Evolutionary conservation across 805 yeast species (phyloP), one percentile per base, ranked within the genome.

Genomic region (Kazachstania bromeliacearum): DNA sequence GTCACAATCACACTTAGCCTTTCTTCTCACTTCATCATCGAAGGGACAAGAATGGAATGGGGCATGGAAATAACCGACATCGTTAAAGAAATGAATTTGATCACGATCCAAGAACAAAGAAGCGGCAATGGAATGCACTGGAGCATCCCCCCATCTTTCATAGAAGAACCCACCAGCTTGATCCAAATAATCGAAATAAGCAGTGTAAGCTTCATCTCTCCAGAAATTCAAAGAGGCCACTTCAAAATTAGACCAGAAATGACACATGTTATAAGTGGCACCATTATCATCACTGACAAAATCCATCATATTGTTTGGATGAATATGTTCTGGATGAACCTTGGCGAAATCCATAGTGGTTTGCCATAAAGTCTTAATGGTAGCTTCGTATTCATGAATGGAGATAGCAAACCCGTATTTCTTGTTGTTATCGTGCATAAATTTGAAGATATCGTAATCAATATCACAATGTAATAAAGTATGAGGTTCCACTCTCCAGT

Each of bases 71-170:
- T 85, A 85, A 35, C 95, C 95, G 43, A 85, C 73, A 51, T 85
- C 94, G 41, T 75, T 80, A 56, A 87, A 87, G 68, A 80, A 76
- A 53, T 85, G 94, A 34, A 85, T 63, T 52, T 78, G 66, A 42
- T 73, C 76, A 56, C 71, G 75, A 37, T 81, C 75, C 58, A 84
- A 55, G 64, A 85, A 82, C 45, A 85, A 64, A 4, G 92, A 66
- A 15, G 84, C 95, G 22, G 92, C 95, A 51, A 85, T 77, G 5
- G 94, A 81, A 60, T 85, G 95, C 34, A 85, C 79, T 24, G 95
- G 95, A 19, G 94, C 95, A 60, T 85, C 95, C 49, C 95, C 94
- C 95, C 94, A 84, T 62, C 95, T 72, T 66, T 82, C 87, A 59
- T 85, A 85, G 65, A 81, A 85, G 64, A 85, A 85, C n/a, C 95